phyloP scores from a whole-genome alignment of 2,329 filamentous ascomycete genomes.

The Colletotrichum limetticola region DNA sequence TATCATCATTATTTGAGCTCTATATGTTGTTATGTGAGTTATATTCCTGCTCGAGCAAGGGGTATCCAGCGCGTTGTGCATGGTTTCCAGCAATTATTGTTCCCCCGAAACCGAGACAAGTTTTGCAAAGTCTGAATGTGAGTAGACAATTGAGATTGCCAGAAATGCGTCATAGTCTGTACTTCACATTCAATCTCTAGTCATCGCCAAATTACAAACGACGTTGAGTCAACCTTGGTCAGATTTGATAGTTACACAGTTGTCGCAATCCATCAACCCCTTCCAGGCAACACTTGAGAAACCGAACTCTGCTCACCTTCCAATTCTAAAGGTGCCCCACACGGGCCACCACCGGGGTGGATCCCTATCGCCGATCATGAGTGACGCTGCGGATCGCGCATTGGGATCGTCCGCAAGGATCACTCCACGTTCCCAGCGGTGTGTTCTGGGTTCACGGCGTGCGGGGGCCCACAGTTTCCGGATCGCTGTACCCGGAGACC shows the following conservation, averaged over 20 bases:
- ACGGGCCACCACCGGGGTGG: neutral
- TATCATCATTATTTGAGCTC: neutral
- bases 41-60: neutral
- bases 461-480: neutral
- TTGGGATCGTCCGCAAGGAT: neutral
- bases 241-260: neutral
- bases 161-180: no score
- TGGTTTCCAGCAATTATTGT: no score
- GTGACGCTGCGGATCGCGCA: neutral
- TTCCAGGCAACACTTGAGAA: neutral
- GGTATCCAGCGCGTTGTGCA: no score
- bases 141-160: no score
- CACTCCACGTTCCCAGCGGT: neutral
- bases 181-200: no score
- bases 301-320: neutral
- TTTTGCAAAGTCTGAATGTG: no score
- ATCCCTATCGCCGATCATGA: neutral
- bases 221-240: neutral
- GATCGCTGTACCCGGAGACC: neutral
- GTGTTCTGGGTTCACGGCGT: no score
- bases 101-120: no score
- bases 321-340: neutral
- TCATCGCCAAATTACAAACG: neutral
- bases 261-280: no score
- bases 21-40: neutral